These are phyloP conservation scores for Ichthyophonus hoferi DNA, from an alignment of 208 protist genomes.

Conservation along the genomic window DNA sequence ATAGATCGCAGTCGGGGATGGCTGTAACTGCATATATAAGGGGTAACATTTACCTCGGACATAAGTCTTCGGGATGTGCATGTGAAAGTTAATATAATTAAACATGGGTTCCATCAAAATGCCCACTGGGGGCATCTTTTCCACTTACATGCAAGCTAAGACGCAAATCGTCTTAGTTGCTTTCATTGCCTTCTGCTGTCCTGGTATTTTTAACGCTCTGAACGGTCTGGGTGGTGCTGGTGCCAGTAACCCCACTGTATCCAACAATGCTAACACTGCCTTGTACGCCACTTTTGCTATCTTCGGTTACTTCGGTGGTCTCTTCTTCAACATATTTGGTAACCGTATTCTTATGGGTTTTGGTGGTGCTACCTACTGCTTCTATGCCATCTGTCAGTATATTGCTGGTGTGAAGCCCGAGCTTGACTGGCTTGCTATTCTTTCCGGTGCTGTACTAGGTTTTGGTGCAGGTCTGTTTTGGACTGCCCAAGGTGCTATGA, in stretches of 20 bases:
- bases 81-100: no score
- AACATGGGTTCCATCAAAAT: no score
- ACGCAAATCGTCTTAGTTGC: slow-evolving; percentile 7
- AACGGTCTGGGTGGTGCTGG: slow-evolving; percentile 3
- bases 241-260: background rate
- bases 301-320: slow-evolving; percentile 7
- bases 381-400: slow-evolving; percentile 13
- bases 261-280: background rate
- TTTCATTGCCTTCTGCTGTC: slow-evolving; percentile 1
- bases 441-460: slow-evolving; percentile 3
- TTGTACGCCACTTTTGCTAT: background rate
- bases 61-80: no score
- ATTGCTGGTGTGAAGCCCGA: background rate
- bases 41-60: no score
- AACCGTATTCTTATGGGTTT: background rate
- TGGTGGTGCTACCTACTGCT: slow-evolving; percentile 8
- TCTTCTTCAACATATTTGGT: slow-evolving; percentile 6
- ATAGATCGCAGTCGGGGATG: no score
- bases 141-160: no score
- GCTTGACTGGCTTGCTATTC: background rate
- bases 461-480: slow-evolving; percentile 27
- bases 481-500: no score
- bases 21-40: no score
- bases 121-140: no score
- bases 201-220: slow-evolving; percentile 8